Evolutionary conservation across 345 rosid species (phyloP).

Genomic region (Citrus medica): DNA sequence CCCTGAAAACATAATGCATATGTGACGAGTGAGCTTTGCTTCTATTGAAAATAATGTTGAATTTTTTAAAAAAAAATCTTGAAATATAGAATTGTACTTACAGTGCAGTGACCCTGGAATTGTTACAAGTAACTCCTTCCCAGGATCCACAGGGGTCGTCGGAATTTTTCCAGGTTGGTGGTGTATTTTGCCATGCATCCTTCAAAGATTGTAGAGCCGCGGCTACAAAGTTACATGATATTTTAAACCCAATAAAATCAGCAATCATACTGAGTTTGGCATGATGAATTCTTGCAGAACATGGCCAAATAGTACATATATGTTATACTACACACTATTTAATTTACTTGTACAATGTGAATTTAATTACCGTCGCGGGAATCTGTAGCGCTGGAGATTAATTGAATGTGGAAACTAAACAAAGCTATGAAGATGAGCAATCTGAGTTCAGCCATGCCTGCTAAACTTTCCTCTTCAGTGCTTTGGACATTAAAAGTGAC

Average conservation of each 20-base stretch:
- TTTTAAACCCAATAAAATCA: not conserved
- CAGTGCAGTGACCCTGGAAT: slow-evolving; percentile 75
- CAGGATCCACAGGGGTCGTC: slow-evolving; percentile 86
- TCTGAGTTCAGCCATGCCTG: slow-evolving; percentile 1
- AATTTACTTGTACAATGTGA: not conserved
- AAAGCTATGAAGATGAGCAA: slow-evolving; percentile 7
- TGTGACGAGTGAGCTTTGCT: not conserved
- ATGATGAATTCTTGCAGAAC: too few relatives aligned
- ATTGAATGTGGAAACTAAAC: not conserved
- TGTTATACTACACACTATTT: not conserved
- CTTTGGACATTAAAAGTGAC: not conserved
- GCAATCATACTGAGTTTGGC: too few relatives aligned
- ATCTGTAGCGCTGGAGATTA: not conserved
- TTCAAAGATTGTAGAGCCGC: slow-evolving; percentile 77
- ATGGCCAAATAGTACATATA: too few relatives aligned
- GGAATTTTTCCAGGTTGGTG: slow-evolving; percentile 70
- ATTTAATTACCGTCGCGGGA: slow-evolving; percentile 1
- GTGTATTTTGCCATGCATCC: slow-evolving; percentile 69
- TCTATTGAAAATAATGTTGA: not conserved
- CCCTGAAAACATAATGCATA: slow-evolving; percentile 37
- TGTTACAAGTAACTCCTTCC: slow-evolving; percentile 85
- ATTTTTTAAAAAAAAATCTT: too few relatives aligned
- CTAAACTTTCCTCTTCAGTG: not conserved
- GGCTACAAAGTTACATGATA: slow-evolving; percentile 32
- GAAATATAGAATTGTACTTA: slow-evolving; percentile 31